phyloP scores from a whole-genome alignment of 768 basidiomycete genomes.

The Phaffia australis region DNA sequence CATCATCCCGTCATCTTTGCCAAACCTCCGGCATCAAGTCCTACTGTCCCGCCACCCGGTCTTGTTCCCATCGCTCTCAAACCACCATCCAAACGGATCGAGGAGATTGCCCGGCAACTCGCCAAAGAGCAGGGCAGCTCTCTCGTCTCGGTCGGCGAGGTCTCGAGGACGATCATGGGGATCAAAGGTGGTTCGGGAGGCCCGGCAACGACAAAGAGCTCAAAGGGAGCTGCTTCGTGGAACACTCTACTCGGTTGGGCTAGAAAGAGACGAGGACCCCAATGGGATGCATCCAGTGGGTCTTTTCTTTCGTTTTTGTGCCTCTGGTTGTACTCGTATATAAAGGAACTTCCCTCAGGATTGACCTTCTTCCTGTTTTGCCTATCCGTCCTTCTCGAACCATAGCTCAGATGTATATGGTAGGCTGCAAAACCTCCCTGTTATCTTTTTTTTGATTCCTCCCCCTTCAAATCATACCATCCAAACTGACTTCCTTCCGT shows the following conservation, averaged over 20 bases:
- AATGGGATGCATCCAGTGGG: constrained; percentile 15
- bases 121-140: no score
- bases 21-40: no score
- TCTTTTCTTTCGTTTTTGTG: background rate
- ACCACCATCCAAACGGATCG: no score
- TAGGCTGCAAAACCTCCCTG: constrained; percentile 33
- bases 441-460: constrained; percentile 30
- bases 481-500: background rate
- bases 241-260: constrained; percentile 20
- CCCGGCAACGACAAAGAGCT: constrained; percentile 3
- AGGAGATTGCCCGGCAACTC: no score
- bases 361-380: constrained; percentile 38
- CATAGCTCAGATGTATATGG: constrained; percentile 42
- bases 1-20: no score
- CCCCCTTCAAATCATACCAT: constrained; percentile 36
- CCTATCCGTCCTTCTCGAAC: constrained; percentile 29
- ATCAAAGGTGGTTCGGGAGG: no score
- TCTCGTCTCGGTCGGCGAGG: no score
- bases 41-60: no score
- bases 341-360: background rate
- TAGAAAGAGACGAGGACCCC: constrained; percentile 15
- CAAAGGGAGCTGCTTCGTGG: constrained; percentile 16
- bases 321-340: background rate
- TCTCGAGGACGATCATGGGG: no score
- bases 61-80: no score